phyloP scores from a whole-genome alignment of 2,329 filamentous ascomycete genomes.

The Ophiostoma ips region DNA sequence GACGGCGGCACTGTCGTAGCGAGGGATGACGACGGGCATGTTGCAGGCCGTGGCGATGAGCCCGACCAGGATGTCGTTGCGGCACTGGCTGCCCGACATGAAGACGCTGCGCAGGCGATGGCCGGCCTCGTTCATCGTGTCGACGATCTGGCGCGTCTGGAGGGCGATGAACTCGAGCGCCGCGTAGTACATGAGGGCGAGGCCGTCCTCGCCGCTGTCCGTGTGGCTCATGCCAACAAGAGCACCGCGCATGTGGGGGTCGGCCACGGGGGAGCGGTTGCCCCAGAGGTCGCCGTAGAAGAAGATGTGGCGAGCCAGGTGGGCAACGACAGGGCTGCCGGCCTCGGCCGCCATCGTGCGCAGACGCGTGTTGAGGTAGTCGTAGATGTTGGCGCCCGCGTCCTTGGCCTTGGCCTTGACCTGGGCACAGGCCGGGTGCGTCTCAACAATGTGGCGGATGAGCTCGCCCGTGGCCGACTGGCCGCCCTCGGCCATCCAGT shows the following conservation, averaged over 20 bases:
- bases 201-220: conserved; percentile 70
- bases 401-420: conserved; percentile 59
- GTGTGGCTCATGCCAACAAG: conserved; percentile 67
- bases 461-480: conserved; percentile 94
- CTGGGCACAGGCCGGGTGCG: conserved; percentile 78
- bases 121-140: conserved; percentile 81
- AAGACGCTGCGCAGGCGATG: conserved; percentile 87
- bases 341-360: conserved; percentile 56
- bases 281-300: conserved; percentile 98
- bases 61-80: conserved; percentile 84
- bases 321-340: conserved; percentile 63
- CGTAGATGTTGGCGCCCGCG: conserved; percentile 81
- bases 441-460: conserved; percentile 86
- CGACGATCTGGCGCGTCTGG: conserved; percentile 90
- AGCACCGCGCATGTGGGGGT: conserved; percentile 82
- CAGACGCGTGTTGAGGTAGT: conserved; percentile 83
- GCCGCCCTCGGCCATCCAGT: conserved; percentile 95
- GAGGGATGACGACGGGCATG: conserved; percentile 86
- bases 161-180: conserved; percentile 98
- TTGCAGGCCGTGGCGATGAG: conserved; percentile 81
- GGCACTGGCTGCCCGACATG: conserved; percentile 97
- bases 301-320: conserved; percentile 87
- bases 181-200: conserved; percentile 86
- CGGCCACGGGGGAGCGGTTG: conserved; percentile 86
- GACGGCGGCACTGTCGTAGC: conserved; percentile 88